Evolutionary conservation across 2,329 filamentous ascomycete genomes (phyloP).

Genomic region (Colletotrichum euphorbiae): DNA sequence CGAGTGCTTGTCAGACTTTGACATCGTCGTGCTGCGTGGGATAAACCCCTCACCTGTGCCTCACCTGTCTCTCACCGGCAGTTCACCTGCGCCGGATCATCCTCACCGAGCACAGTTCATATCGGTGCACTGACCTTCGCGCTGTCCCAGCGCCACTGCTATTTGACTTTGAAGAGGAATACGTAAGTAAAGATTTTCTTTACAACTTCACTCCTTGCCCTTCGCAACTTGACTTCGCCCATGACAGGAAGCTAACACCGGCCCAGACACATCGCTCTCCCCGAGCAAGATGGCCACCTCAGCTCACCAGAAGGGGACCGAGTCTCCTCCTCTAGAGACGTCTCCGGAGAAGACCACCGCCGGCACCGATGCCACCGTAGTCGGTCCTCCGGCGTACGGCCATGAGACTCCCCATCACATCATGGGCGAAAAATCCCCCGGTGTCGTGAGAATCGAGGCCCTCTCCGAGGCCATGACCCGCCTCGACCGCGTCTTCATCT

Average conservation of each 20-base stretch:
- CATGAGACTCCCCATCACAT: slow-evolving; percentile 36
- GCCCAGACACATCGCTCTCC: background rate
- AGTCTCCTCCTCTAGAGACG: background rate
- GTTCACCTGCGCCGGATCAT: too few species aligned
- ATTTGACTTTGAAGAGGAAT: too few species aligned
- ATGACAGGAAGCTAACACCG: background rate
- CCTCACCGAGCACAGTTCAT: too few species aligned
- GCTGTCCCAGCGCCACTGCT: background rate
- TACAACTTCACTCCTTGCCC: background rate
- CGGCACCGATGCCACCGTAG: background rate
- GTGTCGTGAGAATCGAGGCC: slow-evolving; percentile 70
- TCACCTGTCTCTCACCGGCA: background rate
- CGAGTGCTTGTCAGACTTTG: background rate
- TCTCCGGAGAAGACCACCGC: slow-evolving; percentile 18
- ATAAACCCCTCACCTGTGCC: background rate
- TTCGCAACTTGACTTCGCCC: background rate
- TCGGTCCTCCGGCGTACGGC: background rate
- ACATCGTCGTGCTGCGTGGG: background rate
- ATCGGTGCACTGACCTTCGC: slow-evolving; percentile 10
- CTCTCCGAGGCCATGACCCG: slow-evolving; percentile 64
- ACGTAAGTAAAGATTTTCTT: too few species aligned
- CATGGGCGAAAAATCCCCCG: slow-evolving; percentile 55
- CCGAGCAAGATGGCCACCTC: slow-evolving; percentile 17
- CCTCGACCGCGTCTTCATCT: slow-evolving; percentile 66
- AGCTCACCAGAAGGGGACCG: slow-evolving; percentile 24